Evolutionary conservation across 768 basidiomycete genomes (phyloP).

Genomic region (Grammothele lineata): DNA sequence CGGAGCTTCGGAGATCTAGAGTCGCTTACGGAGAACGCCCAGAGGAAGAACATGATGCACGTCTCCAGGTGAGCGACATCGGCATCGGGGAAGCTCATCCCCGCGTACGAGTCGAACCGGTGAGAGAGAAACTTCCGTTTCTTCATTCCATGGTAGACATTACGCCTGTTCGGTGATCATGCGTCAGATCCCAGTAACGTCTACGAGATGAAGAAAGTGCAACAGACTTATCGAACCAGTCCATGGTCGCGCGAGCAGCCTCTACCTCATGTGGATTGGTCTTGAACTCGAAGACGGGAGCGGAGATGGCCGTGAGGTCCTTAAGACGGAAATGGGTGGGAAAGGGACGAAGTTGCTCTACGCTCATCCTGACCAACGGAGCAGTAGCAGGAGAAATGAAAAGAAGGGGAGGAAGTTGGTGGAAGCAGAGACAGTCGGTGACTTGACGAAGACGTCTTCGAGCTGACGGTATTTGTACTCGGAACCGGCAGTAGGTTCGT

Average conservation of each 20-base stretch:
- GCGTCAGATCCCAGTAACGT: neutral
- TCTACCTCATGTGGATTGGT: conserved; percentile 29
- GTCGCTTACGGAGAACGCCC: conserved; percentile 32
- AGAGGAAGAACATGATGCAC: conserved; percentile 35
- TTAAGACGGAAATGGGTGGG: conserved; percentile 33
- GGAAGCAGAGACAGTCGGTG: too few species aligned
- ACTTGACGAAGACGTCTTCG: neutral
- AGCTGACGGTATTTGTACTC: too few species aligned
- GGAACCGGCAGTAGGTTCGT: too few species aligned
- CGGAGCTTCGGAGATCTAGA: too few species aligned
- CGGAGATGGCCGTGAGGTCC: conserved; percentile 33
- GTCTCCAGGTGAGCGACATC: conserved; percentile 32
- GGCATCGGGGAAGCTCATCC: conserved; percentile 35
- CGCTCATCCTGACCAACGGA: conserved; percentile 21
- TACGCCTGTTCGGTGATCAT: conserved; percentile 18
- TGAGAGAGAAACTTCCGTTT: conserved; percentile 33
- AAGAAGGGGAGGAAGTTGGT: neutral
- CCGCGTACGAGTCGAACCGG: conserved; percentile 35
- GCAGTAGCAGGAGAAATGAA: neutral
- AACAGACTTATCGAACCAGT: conserved; percentile 30
- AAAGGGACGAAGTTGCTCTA: conserved; percentile 23
- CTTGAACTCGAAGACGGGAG: conserved; percentile 33
- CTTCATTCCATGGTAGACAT: conserved; percentile 32
- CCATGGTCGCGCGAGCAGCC: conserved; percentile 29
- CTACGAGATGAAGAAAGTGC: neutral